Evolutionary conservation across 495 filamentous ascomycete genomes (phyloP).

Genomic region (Trichoderma reesei): DNA sequence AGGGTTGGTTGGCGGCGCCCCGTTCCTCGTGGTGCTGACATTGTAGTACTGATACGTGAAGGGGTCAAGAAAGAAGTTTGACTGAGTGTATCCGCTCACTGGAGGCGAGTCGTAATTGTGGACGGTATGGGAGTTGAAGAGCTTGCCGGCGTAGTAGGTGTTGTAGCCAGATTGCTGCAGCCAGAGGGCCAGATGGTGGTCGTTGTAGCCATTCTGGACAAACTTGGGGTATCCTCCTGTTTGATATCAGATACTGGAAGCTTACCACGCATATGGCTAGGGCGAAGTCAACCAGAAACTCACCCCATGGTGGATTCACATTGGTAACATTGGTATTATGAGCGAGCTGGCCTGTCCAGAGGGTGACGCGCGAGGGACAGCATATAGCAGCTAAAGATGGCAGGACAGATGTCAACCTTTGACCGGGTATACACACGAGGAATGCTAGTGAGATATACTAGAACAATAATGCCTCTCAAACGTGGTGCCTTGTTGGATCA

Average conservation of each 20-base stretch:
- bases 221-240: constrained; percentile 65
- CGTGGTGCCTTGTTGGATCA: constrained; percentile 44
- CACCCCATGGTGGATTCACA: constrained; percentile 52
- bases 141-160: constrained; percentile 65
- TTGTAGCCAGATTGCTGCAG: constrained; percentile 60
- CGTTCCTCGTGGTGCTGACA: constrained; percentile 54
- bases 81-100: constrained; percentile 45
- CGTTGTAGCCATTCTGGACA: constrained; percentile 52
- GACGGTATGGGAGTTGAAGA: constrained; percentile 56
- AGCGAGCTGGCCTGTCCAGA: constrained; percentile 56
- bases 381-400: constrained; percentile 35
- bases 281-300: not conserved
- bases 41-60: constrained; percentile 65
- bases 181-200: constrained; percentile 59
- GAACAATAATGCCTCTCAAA: constrained; percentile 53
- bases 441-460: not conserved
- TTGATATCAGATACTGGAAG: not conserved
- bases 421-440: not conserved
- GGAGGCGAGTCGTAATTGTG: constrained; percentile 50
- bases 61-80: constrained; percentile 62
- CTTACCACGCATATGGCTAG: not conserved
- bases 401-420: not conserved
- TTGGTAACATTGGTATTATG: constrained; percentile 73
- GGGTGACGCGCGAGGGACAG: constrained; percentile 52
- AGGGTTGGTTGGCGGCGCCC: constrained; percentile 46